Base-by-base conservation (phyloP, 176 grass and related monocot genomes). In the Triticum monococcum region DNA sequence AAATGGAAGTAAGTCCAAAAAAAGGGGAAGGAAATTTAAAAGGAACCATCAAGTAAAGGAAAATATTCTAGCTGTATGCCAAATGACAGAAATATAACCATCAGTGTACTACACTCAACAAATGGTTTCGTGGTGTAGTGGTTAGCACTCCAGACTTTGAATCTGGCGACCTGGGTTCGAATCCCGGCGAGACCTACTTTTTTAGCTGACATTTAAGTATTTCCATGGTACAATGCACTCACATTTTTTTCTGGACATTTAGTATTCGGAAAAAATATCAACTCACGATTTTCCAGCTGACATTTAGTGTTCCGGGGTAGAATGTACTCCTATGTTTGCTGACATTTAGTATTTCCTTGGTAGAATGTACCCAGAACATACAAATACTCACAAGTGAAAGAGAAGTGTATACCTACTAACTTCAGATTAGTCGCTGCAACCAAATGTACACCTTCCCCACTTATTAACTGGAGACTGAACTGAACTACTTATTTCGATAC, bases 81-180 rank as follows among this genome's bases (percentile, higher is more conserved):
- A 50, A 48, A 75, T 30, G 72, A 75, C 7, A 75, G 43, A 75
- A 75, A 75, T 75, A 52, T 50, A 46, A 17, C 8, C 14, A 75
- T 30, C 24, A 52, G 17, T 18, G 25, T 48, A 17, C 16, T 5
- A 18, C 16, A 37, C 35, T 40, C 72, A 52, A 22, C 54, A 74
- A 46, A 46, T 75, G 72, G 72, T 75, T 75, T 18, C 43, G 24
- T 75, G 52, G 93, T 98, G 95, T 98, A 95, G 95, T 98, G 89
- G 95, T 98, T 98, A 98, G 93, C 95, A 98, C 95, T 98, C 95
- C 91, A 93, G 93, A 98, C 89, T 98, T 95, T 98, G 94, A 98
- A 98, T 96, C 92, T 96, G 90, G 97, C 90, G 87, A 98, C 94
- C 90, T 98, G 97, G 94, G 94, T 98, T 98, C 97, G 83, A 96